Conservation (phyloP, 805 yeast genomes). For the Cyberlindnera sargentensis region DNA sequence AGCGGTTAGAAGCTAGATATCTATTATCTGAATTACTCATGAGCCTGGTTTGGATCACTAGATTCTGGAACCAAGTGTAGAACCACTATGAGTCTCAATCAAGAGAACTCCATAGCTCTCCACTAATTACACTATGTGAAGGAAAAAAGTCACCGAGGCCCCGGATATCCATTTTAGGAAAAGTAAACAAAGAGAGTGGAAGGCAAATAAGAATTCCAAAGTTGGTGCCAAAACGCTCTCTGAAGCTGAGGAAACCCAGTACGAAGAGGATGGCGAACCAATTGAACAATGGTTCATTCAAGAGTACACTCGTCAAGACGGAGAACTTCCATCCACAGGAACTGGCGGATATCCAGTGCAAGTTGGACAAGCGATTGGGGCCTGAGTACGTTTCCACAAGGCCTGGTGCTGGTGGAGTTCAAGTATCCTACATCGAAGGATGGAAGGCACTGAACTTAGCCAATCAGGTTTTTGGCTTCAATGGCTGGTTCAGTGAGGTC, state of each 20-base stretch:
- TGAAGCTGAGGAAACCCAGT: not conserved
- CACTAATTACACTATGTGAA: no score
- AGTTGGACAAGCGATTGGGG: constrained; percentile 46
- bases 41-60: no score
- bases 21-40: no score
- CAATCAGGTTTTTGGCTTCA: constrained; percentile 74
- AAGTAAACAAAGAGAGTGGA: constrained; percentile 5
- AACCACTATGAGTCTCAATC: no score
- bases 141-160: no score
- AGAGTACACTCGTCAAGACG: constrained; percentile 10
- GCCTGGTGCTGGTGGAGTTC: constrained; percentile 66
- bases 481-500: constrained; percentile 77
- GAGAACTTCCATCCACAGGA: constrained; percentile 15
- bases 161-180: not conserved
- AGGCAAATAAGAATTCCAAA: not conserved
- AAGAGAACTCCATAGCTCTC: no score
- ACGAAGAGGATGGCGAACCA: constrained; percentile 3
- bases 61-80: no score
- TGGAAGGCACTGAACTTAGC: constrained; percentile 80
- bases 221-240: not conserved
- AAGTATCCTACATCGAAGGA: constrained; percentile 73
- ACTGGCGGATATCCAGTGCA: constrained; percentile 27
- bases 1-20: no score
- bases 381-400: constrained; percentile 74
- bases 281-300: constrained; percentile 7